These are phyloP conservation scores for Xylaria palmicola DNA, from an alignment of 495 filamentous ascomycete species.

Conservation along the genomic window DNA sequence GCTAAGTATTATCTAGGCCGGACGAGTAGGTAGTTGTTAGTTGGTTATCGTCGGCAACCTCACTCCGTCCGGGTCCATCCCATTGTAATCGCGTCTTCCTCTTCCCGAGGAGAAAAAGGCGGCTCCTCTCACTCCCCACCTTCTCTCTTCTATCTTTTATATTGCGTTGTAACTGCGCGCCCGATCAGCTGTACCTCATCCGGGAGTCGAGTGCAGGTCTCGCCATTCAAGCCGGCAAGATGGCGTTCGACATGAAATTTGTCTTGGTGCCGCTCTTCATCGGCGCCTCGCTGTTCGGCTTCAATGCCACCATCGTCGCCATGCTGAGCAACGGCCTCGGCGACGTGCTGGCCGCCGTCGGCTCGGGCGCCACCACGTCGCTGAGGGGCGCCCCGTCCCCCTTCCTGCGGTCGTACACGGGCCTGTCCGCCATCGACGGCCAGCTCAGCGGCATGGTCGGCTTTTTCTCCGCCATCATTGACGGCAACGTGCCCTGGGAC, in stretches of 20 bases:
- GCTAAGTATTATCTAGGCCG: no score
- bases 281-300: slow-evolving; percentile 24
- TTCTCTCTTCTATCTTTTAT: background rate
- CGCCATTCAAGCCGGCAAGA: no score
- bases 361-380: background rate
- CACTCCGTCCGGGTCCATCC: no score
- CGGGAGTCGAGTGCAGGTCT: no score
- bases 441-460: slow-evolving; percentile 46
- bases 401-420: slow-evolving; percentile 45
- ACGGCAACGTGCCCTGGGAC: slow-evolving; percentile 43
- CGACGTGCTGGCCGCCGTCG: slow-evolving; percentile 13
- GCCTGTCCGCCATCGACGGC: slow-evolving; percentile 47
- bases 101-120: no score
- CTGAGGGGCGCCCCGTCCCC: slow-evolving; percentile 24
- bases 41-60: no score
- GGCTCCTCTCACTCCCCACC: background rate
- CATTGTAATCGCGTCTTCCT: no score
- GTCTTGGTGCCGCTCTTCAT: slow-evolving; percentile 25
- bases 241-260: slow-evolving; percentile 18
- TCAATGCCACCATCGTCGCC: slow-evolving; percentile 20
- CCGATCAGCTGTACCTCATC: no score
- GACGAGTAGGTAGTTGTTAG: no score
- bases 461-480: slow-evolving; percentile 58
- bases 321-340: slow-evolving; percentile 21
- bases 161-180: background rate